Evolutionary conservation across 768 basidiomycete species (phyloP), one percentile per base, ranked within the genome.

Genomic region (Boletus sp.): DNA sequence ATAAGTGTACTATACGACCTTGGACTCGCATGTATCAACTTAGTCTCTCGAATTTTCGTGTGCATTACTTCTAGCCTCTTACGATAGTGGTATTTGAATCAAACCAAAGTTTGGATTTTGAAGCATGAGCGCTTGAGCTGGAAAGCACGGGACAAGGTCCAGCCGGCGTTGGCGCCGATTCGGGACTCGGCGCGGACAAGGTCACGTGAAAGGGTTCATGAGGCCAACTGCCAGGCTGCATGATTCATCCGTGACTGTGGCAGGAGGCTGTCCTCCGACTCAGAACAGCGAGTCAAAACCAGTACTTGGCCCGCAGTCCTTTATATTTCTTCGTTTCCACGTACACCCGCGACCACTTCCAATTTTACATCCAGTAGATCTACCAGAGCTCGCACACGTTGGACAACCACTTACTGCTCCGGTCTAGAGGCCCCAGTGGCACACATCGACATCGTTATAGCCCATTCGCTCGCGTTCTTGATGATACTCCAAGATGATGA

Each of bases 401-500:
- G 5, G 10, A 33, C 29, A 32, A 17, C 33, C 19, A 35, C 39
- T n/a, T 19, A 30, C 23, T 50, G 17, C 27, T n/a, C 23, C 5
- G 7, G 17, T 30, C 33, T 33, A 45, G 17, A 43, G 14, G n/a
- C 17, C 33, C n/a, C 11, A 43, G 51, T 2, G 23, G 41, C 40
- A 39, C 29, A 29, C 17, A 34, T 41, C 30, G 19, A 54, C 57
- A 5, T 10, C 23, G 5, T 33, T 40, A 30, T 32, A 52, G 10
- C 21, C 9, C 34, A 37, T 41, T 56, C 39, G 10, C 43, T 51
- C 46, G 7, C 37, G 7, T 54, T 50, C 50, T 60, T 64, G 47
- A 68, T 69, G 61, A 42, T 47, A 49, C 7, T 46, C 23, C 23
- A 54, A 52, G 49, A 72, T 74, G 71, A 64, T 69, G 13, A 64